Evolutionary conservation across 305 asterid genomes (phyloP), one percentile per base, ranked within the genome.

Genomic region (Fraxinus angustifolia): DNA sequence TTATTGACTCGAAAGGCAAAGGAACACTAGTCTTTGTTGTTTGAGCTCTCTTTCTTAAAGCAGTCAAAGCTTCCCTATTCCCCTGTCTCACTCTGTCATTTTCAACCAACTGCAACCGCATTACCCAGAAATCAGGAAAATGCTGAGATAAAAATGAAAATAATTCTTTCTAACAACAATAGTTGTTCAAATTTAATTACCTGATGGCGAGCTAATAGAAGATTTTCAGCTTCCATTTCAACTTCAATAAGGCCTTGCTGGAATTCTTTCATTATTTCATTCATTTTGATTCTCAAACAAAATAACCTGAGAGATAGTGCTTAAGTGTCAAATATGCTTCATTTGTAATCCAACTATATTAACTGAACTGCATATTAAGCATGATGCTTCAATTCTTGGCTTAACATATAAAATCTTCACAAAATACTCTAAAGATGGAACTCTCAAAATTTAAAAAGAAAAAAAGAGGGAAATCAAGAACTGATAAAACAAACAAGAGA

Each of bases 11-110:
- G 33, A 95, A 95, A 53, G 98, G 98, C 34, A 87, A 84, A 82
- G 93, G 88, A 17, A 91, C 87, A 38, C 97, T 92, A 42, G 91
- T 87, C 84, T 86, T 89, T 60, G 97, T 89, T 2, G 98, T 92
- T 83, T 83, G 90, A 75, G 97, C 97, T 81, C 84, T 91, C 90
- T 83, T 91, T 86, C 99, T 92, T 65, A 94, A 82, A 0, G 96
- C 94, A 26, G 98, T 92, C 88, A 95, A 82, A 76, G 97, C 97
- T 91, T 95, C 98, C 84, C 98, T 89, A 84, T 90, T 91, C 62
- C 95, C 92, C 31, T 93, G 93, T 87, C 99, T 91, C 86, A 88
- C 80, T 89, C 89, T 88, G 87, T 95, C 98, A 60, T 84, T 91
- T 82, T 93, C 98, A 85, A 95, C 93, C 80, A 89, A 71, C 98